Evolutionary conservation across 2,329 filamentous ascomycete species (phyloP), one percentile per base, ranked within the genome.

Genomic region (Emergomyces africanus): DNA sequence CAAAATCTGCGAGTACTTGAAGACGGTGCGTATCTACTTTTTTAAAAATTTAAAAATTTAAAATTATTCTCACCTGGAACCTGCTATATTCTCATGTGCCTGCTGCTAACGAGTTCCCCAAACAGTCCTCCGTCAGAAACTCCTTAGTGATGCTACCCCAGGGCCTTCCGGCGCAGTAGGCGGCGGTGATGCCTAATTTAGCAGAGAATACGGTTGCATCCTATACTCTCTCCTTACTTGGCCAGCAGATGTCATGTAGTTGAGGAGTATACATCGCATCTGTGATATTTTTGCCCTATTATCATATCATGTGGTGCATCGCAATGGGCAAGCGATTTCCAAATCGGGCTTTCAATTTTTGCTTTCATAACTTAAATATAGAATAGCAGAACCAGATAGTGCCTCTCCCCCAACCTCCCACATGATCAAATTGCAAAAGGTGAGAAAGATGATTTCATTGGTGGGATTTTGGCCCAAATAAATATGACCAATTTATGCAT

Each of bases 1-100:
- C 84, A 86, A 64, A 96, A 94, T 70, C 76, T 95, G 63, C 83
- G 88, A 60, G 80, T 94, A 42, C 86, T 97, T 25, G 94, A 99
- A 77, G 92, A 97, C 77, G 89, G 89, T 86, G 76, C 73, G 75
- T 44, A 14, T 39, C 9, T 20, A 8, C 1, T 14, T 35, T 39
- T 14, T 57, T 33, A n/a, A n/a, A n/a, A n/a, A n/a, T n/a, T n/a
- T n/a, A n/a, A n/a, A n/a, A n/a, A n/a, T n/a, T n/a, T n/a, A n/a
- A n/a, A n/a, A n/a, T n/a, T n/a, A n/a, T n/a, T 30, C 42, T 44
- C 44, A n/a, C n/a, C 46, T 41, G 25, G 25, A 3, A 8, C 20
- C 44, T 30, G 28, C 44, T 8, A 25, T 28, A 8, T 28, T 30
- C 35, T 18, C 41, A 54, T n/a, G 35, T 57, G 25, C 12, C 37